phyloP scores from a whole-genome alignment of 2,329 filamentous ascomycete species.

The Dendrostoma leiphaemia region DNA sequence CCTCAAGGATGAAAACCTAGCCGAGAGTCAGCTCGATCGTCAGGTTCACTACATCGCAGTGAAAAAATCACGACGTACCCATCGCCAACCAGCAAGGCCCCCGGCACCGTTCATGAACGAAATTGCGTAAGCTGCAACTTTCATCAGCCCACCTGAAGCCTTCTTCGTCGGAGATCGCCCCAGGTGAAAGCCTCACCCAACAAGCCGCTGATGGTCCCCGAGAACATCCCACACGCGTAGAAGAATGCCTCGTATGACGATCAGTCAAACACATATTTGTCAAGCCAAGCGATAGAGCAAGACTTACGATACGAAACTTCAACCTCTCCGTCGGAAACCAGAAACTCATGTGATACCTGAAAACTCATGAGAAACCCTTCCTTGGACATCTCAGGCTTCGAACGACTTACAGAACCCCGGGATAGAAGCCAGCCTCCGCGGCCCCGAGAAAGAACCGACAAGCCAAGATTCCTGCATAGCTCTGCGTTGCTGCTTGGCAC shows the following conservation, averaged over 20 bases:
- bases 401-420: conserved; percentile 23
- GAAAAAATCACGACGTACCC: conserved; percentile 18
- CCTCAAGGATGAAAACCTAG: conserved; percentile 28
- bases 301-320: conserved; percentile 28
- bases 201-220: conserved; percentile 29
- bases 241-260: conserved; percentile 25
- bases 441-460: conserved; percentile 27
- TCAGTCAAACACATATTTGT: neutral
- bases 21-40: neutral
- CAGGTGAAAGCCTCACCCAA: no score
- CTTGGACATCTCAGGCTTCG: no score
- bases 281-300: neutral
- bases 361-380: neutral
- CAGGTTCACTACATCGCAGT: no score
- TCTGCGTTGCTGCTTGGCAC: conserved; percentile 23
- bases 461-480: conserved; percentile 26
- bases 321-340: conserved; percentile 33
- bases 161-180: no score
- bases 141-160: neutral
- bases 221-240: conserved; percentile 31
- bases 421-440: conserved; percentile 30
- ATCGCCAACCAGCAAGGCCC: conserved; percentile 26
- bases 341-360: conserved; percentile 27
- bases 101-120: conserved; percentile 26
- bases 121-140: conserved; percentile 24